Percentiles rank a stretch among this genome's conserved stretches.
phyloP scores from a whole-genome alignment of 1,284 basidiomycete genomes.

The Anthracocystis panici-leucophaei region DNA sequence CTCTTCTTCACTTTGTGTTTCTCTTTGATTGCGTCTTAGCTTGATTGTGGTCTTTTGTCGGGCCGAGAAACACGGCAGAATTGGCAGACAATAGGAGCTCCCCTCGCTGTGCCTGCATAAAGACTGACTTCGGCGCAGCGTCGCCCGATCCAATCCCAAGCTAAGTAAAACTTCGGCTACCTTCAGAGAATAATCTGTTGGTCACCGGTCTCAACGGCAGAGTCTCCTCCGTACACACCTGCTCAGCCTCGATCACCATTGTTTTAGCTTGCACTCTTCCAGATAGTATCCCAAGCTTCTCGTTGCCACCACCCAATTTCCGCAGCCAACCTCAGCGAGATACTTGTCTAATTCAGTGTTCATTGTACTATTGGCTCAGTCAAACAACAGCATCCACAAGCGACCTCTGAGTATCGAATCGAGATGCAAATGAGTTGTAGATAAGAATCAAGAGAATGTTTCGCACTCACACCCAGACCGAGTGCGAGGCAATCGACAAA shows the following conservation, averaged over 20 bases:
- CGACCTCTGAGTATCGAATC: no score
- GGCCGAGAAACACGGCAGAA: neutral
- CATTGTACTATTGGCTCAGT: no score
- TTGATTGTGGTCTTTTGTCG: neutral
- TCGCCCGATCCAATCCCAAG: slow-evolving; percentile 40
- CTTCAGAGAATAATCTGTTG: neutral
- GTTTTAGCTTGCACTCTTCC: neutral
- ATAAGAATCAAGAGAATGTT: no score
- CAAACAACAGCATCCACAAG: no score
- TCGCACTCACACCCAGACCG: no score
- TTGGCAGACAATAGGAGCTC: neutral
- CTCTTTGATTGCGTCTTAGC: neutral
- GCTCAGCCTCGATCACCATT: neutral
- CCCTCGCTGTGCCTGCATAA: neutral
- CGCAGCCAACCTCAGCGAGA: no score
- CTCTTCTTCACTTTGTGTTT: neutral
- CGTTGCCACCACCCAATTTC: neutral
- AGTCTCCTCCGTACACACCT: neutral
- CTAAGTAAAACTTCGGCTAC: slow-evolving; percentile 1
- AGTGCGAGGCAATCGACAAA: no score
- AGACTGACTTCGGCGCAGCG: slow-evolving; percentile 17
- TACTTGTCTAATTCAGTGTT: no score
- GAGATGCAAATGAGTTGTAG: no score
- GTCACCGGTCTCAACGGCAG: slow-evolving; percentile 7
- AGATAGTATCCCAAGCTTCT: neutral